These are phyloP conservation scores for Xerocomus spinulosus DNA, from an alignment of 768 basidiomycete species.

Conservation along the genomic window DNA sequence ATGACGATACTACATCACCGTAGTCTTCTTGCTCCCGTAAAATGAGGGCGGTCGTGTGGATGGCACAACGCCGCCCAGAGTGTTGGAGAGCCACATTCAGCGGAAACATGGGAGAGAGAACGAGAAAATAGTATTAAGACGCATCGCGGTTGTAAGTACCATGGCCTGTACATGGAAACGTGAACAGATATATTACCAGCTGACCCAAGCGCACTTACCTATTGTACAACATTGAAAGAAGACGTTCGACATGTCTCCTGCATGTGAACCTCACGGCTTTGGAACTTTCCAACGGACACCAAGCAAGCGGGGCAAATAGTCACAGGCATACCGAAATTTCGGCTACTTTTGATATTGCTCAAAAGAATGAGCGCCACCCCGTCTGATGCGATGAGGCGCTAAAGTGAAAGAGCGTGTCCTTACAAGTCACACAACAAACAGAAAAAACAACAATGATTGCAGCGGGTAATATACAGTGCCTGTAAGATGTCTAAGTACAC, in stretches of 20 bases:
- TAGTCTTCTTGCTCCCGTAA: slow-evolving; percentile 79
- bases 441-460: slow-evolving; percentile 26
- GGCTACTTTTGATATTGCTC: slow-evolving; percentile 58
- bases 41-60: slow-evolving; percentile 90
- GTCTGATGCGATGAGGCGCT: slow-evolving; percentile 62
- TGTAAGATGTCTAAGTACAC: slow-evolving; percentile 16
- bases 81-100: slow-evolving; percentile 73
- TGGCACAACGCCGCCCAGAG: slow-evolving; percentile 79
- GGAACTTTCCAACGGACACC: slow-evolving; percentile 22
- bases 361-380: slow-evolving; percentile 78
- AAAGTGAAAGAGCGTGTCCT: slow-evolving; percentile 74
- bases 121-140: slow-evolving; percentile 3
- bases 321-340: slow-evolving; percentile 29
- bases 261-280: slow-evolving; percentile 48
- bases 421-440: slow-evolving; percentile 8
- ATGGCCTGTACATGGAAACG: neutral
- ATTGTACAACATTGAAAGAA: neutral
- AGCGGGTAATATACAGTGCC: slow-evolving; percentile 33
- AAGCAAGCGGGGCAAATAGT: slow-evolving; percentile 39
- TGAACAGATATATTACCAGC: neutral
- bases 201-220: slow-evolving; percentile 15
- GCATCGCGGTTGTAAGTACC: neutral
- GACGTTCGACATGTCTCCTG: slow-evolving; percentile 36
- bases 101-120: neutral
- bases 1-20: slow-evolving; percentile 22